Conservation (phyloP, 2,329 filamentous ascomycete species). For the Periconia sp. region DNA sequence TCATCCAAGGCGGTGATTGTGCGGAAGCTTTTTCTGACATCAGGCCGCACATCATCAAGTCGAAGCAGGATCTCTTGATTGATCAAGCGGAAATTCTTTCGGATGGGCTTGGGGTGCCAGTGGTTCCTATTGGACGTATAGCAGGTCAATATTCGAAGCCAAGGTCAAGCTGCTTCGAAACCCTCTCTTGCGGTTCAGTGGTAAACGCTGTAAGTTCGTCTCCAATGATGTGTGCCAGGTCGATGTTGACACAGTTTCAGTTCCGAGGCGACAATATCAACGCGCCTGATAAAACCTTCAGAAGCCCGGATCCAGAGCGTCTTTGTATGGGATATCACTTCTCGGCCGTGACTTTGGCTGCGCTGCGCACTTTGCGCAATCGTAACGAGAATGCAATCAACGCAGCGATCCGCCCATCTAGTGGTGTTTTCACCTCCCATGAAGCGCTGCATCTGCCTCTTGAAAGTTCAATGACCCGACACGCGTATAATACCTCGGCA, state of each 20-base stretch:
- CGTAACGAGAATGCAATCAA: too few species aligned
- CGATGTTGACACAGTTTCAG: not conserved
- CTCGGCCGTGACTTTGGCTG: too few species aligned
- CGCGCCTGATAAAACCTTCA: too few species aligned
- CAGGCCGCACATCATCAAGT: not conserved
- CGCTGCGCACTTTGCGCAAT: too few species aligned
- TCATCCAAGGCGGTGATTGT: constrained; percentile 17
- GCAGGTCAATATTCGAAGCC: constrained; percentile 19
- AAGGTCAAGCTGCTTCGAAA: constrained; percentile 9
- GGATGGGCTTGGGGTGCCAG: constrained; percentile 1
- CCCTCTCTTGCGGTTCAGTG: not conserved
- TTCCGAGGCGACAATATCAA: too few species aligned
- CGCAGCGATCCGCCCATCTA: not conserved
- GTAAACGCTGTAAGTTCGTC: not conserved
- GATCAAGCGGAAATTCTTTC: constrained; percentile 1
- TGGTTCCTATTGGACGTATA: constrained; percentile 13
- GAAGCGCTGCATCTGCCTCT: constrained; percentile 17
- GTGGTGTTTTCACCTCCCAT: constrained; percentile 12
- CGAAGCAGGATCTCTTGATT: not conserved
- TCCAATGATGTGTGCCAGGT: not conserved
- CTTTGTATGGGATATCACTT: too few species aligned
- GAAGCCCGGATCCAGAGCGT: too few species aligned
- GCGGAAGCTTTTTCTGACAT: constrained; percentile 15
- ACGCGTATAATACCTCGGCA: constrained; percentile 14
- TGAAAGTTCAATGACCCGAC: constrained; percentile 11